Evolutionary conservation across 2,329 filamentous ascomycete genomes (phyloP), one percentile per base, ranked within the genome.

Genomic region (Cytospora chrysosperma): DNA sequence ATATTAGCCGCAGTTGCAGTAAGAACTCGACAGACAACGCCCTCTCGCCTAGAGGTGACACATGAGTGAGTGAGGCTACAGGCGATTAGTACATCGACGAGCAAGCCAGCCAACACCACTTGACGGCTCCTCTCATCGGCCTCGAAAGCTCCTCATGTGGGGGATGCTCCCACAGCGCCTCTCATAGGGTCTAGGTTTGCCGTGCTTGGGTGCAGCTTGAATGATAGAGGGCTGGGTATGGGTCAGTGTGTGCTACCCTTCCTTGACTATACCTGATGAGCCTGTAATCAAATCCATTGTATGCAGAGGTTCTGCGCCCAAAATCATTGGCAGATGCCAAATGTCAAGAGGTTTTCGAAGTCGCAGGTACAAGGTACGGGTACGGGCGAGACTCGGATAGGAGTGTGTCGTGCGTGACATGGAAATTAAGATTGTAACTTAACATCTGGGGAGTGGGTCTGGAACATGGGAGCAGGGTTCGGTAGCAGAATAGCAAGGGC

Each of bases 361-460:
- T 50, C 21, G 37, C 55, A 57, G n/a, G n/a, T 43, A 27, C 37
- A 57, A 27, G 28, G 32, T 32, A 32, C 56, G 28, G 51, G 40
- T 55, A 59, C 61, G 53, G 56, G 40, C 56, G 40, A 63, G 56
- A 47, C 43, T 21, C 21, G 43, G 43, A 47, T 24, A 49, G 24
- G 40, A 57, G 30, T 19, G 40, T 47, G 37, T 63, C 27, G 40
- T 50, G 50, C 27, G 61, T 40, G 61, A 51, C 61, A 55, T 53
- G 57, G 61, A 65, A 47, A 65, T 65, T 63, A 57, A 54, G 43
- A 50, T 52, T 58, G 61, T 56, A 47, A 65, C 60, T 49, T 59
- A 30, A 61, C 37, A 57, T 53, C 55, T 61, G 53, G 58, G 56
- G 54, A 40, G 57, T 54, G 54, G 61, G 58, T 58, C 54, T 55